Conservation (phyloP, 139 green algal species). For the Chlamydomonas schloesseri region DNA sequence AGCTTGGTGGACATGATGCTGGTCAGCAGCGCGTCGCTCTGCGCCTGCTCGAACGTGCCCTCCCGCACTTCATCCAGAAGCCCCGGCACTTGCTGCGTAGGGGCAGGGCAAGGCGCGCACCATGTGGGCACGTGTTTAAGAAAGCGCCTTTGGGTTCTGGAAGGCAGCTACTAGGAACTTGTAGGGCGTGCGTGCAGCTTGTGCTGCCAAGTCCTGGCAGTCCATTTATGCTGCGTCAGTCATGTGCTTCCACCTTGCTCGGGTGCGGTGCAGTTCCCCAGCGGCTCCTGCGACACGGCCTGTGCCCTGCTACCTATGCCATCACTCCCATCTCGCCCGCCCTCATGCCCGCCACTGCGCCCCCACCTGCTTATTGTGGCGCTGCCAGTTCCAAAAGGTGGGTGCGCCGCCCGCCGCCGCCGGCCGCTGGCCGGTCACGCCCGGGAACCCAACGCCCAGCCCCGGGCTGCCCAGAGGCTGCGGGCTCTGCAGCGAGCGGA, state of each 20-base stretch:
- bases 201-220: no score
- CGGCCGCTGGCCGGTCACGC: neutral
- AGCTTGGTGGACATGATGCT: constrained; percentile 24
- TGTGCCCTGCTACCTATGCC: no score
- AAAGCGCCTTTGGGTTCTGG: no score
- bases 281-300: no score
- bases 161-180: no score
- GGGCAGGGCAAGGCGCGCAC: no score
- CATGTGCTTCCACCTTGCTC: no score
- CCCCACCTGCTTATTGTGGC: neutral
- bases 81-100: neutral
- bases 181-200: no score
- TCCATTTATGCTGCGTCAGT: no score
- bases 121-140: no score
- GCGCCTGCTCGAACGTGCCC: constrained; percentile 18
- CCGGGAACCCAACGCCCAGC: neutral
- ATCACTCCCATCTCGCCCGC: neutral
- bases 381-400: constrained; percentile 34
- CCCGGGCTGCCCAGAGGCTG: constrained; percentile 9
- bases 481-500: neutral
- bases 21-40: constrained; percentile 26
- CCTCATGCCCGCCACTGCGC: neutral
- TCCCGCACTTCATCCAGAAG: constrained; percentile 22
- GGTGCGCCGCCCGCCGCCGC: neutral
- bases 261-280: no score